Evolutionary conservation across 1,139 yeast species (phyloP).

Genomic region (Waltiozyma sp.): DNA sequence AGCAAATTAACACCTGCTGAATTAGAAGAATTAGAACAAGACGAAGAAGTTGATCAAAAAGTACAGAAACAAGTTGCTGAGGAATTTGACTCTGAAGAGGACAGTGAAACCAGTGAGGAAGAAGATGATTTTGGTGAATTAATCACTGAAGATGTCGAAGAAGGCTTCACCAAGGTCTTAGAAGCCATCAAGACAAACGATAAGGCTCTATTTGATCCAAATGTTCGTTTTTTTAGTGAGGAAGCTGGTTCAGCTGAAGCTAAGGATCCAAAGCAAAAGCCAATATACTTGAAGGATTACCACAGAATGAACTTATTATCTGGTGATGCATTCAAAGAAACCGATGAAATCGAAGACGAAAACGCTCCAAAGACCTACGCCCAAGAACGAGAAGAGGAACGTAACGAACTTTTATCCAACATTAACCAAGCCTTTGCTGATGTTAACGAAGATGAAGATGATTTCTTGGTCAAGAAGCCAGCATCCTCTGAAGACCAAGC

Average conservation of each 20-base stretch:
- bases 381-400: constrained; percentile 66
- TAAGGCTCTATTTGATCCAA: constrained; percentile 50
- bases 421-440: constrained; percentile 56
- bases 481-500: constrained; percentile 23
- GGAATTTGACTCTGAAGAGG: constrained; percentile 20
- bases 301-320: constrained; percentile 72
- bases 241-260: constrained; percentile 25
- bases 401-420: constrained; percentile 58
- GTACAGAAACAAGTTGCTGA: constrained; percentile 13
- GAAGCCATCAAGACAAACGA: constrained; percentile 61
- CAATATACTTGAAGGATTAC: constrained; percentile 83
- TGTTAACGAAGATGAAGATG: constrained; percentile 28
- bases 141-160: constrained; percentile 76
- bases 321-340: constrained; percentile 37
- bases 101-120: constrained; percentile 40
- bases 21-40: constrained; percentile 20
- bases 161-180: constrained; percentile 65
- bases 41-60: constrained; percentile 12
- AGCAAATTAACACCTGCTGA: constrained; percentile 8
- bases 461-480: constrained; percentile 49
- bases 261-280: constrained; percentile 43
- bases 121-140: constrained; percentile 92
- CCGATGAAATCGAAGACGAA: constrained; percentile 25
- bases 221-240: constrained; percentile 61
- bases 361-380: constrained; percentile 36